Percentiles rank a stretch among this genome's conserved stretches.
These are phyloP conservation scores for Phytophthora pseudosyringae DNA, from an alignment of 352 stramenopile genomes.

Conservation along the genomic window DNA sequence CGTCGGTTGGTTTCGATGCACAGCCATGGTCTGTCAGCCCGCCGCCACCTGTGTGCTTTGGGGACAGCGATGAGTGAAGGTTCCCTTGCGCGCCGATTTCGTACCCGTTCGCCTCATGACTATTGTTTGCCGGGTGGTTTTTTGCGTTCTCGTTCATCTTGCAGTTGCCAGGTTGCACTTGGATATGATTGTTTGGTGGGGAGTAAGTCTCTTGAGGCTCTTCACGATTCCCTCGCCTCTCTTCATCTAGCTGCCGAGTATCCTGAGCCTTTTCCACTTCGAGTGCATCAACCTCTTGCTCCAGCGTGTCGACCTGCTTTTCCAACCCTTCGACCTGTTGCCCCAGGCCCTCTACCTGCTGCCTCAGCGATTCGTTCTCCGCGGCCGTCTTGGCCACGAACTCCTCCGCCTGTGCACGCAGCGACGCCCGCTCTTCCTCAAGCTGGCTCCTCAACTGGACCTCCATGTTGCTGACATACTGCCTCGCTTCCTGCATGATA, in stretches of 20 bases:
- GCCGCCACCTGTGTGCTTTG: constrained; percentile 7
- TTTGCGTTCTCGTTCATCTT: constrained; percentile 6
- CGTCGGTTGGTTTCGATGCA: background rate
- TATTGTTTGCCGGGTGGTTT: constrained; percentile 3
- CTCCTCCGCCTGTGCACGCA: constrained; percentile 59
- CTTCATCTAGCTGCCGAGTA: constrained; percentile 5
- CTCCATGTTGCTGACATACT: constrained; percentile 70
- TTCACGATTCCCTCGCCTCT: constrained; percentile 8
- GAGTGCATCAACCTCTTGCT: constrained; percentile 19
- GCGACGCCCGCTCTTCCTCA: constrained; percentile 45
- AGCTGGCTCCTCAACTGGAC: constrained; percentile 57
- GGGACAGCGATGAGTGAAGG: background rate
- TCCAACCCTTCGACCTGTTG: constrained; percentile 36
- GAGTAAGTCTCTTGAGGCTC: constrained; percentile 15
- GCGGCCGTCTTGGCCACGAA: constrained; percentile 54
- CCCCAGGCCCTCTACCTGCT: constrained; percentile 34
- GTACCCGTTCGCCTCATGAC: constrained; percentile 2
- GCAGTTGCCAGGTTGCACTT: constrained; percentile 15
- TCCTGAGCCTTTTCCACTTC: constrained; percentile 18
- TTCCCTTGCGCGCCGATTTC: background rate
- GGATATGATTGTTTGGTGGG: constrained; percentile 17
- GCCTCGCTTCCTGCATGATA: constrained; percentile 67
- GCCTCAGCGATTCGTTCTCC: constrained; percentile 49
- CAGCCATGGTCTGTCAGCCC: background rate
- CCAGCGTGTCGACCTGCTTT: constrained; percentile 22